A percentile compares a stretch with the other conserved stretches of the same genome.
Evolutionary conservation across 441 rosid genomes (phyloP).

Genomic region (Syzygium syzygioides): DNA sequence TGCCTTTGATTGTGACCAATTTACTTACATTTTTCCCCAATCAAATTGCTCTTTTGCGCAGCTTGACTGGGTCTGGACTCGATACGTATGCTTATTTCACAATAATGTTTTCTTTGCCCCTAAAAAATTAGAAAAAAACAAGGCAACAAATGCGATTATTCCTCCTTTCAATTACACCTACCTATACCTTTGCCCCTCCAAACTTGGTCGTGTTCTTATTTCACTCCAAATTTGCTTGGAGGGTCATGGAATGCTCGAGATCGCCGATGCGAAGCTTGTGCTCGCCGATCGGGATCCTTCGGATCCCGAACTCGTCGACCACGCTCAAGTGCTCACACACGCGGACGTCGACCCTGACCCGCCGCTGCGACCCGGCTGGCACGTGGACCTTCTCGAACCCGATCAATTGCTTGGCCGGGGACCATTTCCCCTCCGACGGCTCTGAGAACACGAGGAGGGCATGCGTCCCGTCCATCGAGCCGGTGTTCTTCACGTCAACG

Average conservation of each 20-base stretch:
- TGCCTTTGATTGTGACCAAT: not conserved
- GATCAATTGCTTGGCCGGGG: conserved; percentile 48
- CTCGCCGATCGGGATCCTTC: conserved; percentile 79
- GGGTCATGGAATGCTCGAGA: conserved; percentile 65
- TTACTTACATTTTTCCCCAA: not conserved
- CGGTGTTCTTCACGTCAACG: conserved; percentile 56
- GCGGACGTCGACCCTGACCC: conserved; percentile 41
- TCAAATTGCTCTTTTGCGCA: not conserved
- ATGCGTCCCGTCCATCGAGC: conserved; percentile 61
- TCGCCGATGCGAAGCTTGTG: conserved; percentile 73
- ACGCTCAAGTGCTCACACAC: conserved; percentile 74
- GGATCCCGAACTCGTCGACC: conserved; percentile 62
- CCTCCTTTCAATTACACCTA: not conserved
- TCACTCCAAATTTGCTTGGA: conserved; percentile 37
- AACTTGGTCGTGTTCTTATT: conserved; percentile 12
- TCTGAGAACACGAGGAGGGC: conserved; percentile 58
- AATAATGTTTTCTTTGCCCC: not conserved
- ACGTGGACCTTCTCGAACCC: conserved; percentile 67
- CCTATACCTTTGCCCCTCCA: not conserved
- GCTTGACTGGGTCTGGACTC: not conserved
- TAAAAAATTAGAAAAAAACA: not conserved
- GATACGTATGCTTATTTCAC: not conserved
- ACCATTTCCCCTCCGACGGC: conserved; percentile 53
- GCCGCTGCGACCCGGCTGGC: conserved; percentile 39
- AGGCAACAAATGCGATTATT: not conserved